These are phyloP conservation scores for Turnera subulata DNA, from an alignment of 345 rosid genomes.

Conservation along the genomic window DNA sequence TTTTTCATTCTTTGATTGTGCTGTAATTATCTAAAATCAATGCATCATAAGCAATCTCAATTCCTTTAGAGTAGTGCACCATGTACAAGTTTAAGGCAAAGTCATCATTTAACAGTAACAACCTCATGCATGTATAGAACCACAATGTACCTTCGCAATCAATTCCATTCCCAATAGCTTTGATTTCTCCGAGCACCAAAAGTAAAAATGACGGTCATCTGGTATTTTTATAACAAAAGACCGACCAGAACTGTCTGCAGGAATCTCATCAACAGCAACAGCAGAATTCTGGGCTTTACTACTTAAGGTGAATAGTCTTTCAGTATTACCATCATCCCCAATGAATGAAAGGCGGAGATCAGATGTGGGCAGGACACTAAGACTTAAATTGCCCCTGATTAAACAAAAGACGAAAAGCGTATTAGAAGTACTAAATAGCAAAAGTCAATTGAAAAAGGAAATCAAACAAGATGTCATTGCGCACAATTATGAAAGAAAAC, in stretches of 20 bases:
- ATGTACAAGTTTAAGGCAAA: no score
- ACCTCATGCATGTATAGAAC: neutral
- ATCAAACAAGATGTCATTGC: neutral
- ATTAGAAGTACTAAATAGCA: conserved; percentile 2
- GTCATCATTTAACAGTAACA: neutral
- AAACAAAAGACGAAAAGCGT: neutral
- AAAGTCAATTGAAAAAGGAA: neutral
- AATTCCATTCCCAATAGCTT: conserved; percentile 82
- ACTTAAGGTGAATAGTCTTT: conserved; percentile 60
- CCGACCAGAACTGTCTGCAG: conserved; percentile 75
- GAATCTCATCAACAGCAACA: conserved; percentile 56
- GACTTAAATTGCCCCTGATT: conserved; percentile 82
- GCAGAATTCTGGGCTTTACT: conserved; percentile 42
- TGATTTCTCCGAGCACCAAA: conserved; percentile 95
- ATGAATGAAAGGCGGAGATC: conserved; percentile 71
- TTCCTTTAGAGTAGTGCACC: no score
- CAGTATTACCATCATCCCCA: conserved; percentile 78
- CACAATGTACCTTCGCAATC: conserved; percentile 61
- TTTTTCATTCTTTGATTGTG: no score
- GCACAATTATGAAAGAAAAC: no score
- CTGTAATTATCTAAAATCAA: no score
- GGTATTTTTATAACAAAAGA: conserved; percentile 60
- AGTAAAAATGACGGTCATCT: conserved; percentile 55
- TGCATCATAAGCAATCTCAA: no score
- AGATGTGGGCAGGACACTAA: conserved; percentile 75